Conservation (phyloP, 768 basidiomycete species). For the Suillus subalutaceus region DNA sequence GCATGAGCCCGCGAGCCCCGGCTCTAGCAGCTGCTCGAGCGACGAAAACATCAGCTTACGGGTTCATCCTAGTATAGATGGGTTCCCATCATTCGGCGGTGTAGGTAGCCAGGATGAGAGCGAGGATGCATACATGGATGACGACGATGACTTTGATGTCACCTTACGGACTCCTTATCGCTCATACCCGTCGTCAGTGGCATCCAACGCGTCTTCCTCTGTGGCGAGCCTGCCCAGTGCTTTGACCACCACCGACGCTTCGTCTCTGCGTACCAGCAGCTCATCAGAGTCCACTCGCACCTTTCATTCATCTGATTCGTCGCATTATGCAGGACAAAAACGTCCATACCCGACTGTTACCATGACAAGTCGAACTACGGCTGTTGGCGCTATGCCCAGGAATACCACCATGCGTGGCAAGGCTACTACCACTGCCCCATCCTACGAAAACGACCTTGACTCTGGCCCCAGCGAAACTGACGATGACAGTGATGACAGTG, state of each 20-base stretch:
- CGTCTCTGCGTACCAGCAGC: conserved; percentile 40
- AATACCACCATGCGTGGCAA: conserved; percentile 33
- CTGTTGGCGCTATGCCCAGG: conserved; percentile 17
- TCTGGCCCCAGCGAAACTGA: conserved; percentile 25
- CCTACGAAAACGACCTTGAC: conserved; percentile 18
- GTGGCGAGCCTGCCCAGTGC: conserved; percentile 30
- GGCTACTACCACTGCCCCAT: conserved; percentile 6
- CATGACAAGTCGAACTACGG: conserved; percentile 8
- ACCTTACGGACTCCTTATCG: conserved; percentile 67
- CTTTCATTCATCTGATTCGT: conserved; percentile 30
- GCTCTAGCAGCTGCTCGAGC: conserved; percentile 64
- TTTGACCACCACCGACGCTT: conserved; percentile 42
- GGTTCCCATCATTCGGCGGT: conserved; percentile 22
- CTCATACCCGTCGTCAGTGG: conserved; percentile 24
- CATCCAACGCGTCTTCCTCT: conserved; percentile 27
- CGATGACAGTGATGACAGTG: conserved; percentile 21
- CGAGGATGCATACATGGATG: conserved; percentile 18
- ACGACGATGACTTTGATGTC: conserved; percentile 64
- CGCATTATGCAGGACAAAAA: conserved; percentile 45
- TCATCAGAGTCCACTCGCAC: conserved; percentile 48
- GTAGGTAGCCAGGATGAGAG: conserved; percentile 29
- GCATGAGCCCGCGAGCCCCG: conserved; percentile 61
- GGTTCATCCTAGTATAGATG: conserved; percentile 36
- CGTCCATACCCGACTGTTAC: conserved; percentile 30
- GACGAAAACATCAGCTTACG: conserved; percentile 45